Percentiles rank a stretch among this genome's conserved stretches.
phyloP scores from a whole-genome alignment of 2,329 filamentous ascomycete species.

The Talaromyces sp. region DNA sequence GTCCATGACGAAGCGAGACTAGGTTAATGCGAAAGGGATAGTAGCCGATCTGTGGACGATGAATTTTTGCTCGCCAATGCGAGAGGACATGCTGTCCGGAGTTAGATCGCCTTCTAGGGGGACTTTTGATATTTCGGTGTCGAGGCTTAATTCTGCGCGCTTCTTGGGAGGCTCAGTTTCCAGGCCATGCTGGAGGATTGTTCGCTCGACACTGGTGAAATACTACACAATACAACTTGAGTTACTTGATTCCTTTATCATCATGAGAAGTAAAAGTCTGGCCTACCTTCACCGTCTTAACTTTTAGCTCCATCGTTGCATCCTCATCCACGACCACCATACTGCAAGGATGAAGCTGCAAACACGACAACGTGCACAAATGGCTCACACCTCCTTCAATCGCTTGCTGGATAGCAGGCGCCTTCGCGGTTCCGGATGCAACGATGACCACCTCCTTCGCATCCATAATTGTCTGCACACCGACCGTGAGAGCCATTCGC shows the following conservation, averaged over 20 bases:
- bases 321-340: constrained; percentile 17
- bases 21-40: constrained; percentile 11
- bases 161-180: neutral
- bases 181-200: neutral
- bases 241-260: neutral
- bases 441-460: constrained; percentile 13
- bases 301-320: constrained; percentile 15
- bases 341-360: constrained; percentile 18
- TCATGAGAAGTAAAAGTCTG: neutral
- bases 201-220: constrained; percentile 16
- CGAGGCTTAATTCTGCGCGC: neutral
- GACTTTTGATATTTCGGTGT: constrained; percentile 2
- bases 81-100: constrained; percentile 18
- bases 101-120: constrained; percentile 10
- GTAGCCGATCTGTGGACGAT: constrained; percentile 7
- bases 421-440: constrained; percentile 13
- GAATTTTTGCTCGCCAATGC: constrained; percentile 12
- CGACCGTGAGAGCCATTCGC: constrained; percentile 18
- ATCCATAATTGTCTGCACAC: constrained; percentile 19
- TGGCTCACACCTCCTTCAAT: constrained; percentile 15
- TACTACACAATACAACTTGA: constrained; percentile 6
- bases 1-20: neutral
- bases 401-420: constrained; percentile 15
- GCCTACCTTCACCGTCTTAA: constrained; percentile 15
- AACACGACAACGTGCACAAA: constrained; percentile 15